Evolutionary conservation across 2,329 filamentous ascomycete species (phyloP).

Genomic region (Neofusicoccum kwambonambiense): DNA sequence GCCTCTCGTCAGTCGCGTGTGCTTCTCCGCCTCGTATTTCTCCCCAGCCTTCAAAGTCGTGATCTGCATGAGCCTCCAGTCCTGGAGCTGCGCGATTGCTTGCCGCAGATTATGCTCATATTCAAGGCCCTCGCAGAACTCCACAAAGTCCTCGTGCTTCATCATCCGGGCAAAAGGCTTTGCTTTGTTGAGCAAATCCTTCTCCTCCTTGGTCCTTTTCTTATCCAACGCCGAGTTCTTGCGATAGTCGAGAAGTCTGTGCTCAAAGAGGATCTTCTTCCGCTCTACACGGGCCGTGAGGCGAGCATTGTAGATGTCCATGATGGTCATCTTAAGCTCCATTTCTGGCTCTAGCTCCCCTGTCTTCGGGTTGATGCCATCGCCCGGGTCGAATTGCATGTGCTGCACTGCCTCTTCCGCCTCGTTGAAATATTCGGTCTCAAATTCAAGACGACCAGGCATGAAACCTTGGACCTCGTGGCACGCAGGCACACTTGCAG

Average conservation of each 20-base stretch:
- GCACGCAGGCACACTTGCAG: conserved; percentile 89
- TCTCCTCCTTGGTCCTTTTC: conserved; percentile 93
- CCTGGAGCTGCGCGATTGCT: conserved; percentile 86
- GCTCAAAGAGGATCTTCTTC: conserved; percentile 96
- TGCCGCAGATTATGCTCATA: conserved; percentile 90
- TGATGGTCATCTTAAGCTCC: conserved; percentile 94
- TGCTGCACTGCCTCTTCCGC: conserved; percentile 97
- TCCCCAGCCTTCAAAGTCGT: conserved; percentile 82
- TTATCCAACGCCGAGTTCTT: conserved; percentile 90
- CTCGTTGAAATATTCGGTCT: conserved; percentile 96
- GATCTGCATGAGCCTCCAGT: conserved; percentile 85
- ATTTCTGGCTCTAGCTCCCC: conserved; percentile 92
- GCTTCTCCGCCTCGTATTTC: conserved; percentile 90
- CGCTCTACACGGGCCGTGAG: conserved; percentile 87
- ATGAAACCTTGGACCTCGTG: conserved; percentile 99
- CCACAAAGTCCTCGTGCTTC: conserved; percentile 87
- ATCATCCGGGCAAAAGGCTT: conserved; percentile 97
- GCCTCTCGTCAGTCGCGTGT: conserved; percentile 64
- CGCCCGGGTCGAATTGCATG: conserved; percentile 97
- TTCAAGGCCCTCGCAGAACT: conserved; percentile 78
- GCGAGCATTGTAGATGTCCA: conserved; percentile 95
- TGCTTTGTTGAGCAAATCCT: conserved; percentile 84
- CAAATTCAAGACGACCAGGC: conserved; percentile 95
- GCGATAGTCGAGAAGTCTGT: conserved; percentile 87
- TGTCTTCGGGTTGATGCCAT: conserved; percentile 81